phyloP scores from a whole-genome alignment of 441 rosid species.

The Eruca vesicaria region DNA sequence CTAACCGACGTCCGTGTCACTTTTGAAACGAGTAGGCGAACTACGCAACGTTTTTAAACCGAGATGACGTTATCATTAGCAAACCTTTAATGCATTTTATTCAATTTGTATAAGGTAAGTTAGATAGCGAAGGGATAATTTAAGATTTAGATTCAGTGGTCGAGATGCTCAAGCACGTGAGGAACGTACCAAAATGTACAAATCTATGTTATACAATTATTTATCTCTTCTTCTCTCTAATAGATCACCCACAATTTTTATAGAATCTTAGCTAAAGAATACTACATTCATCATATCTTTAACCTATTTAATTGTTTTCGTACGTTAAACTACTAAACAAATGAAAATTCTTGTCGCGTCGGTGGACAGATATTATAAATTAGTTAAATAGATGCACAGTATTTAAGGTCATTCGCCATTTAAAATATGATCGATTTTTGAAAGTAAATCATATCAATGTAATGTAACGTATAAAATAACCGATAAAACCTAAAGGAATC shows the following conservation, averaged over 20 bases:
- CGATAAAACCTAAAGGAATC: not conserved
- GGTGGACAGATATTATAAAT: slow-evolving; percentile 18
- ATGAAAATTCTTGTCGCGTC: slow-evolving; percentile 11
- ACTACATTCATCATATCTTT: not conserved
- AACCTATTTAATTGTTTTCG: not conserved
- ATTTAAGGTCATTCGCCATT: slow-evolving; percentile 1
- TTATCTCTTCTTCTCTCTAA: not conserved
- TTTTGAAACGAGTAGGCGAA: not conserved
- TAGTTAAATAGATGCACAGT: not conserved
- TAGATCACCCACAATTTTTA: not conserved
- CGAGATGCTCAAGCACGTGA: slow-evolving; percentile 26
- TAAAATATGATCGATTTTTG: not conserved
- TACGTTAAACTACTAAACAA: not conserved
- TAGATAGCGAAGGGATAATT: not conserved
- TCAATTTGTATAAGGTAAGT: not conserved
- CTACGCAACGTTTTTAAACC: not conserved
- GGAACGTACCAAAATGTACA: not conserved
- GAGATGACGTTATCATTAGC: not conserved
- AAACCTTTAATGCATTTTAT: not conserved
- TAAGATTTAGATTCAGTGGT: slow-evolving; percentile 8
- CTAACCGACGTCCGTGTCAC: not conserved
- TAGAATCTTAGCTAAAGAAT: slow-evolving; percentile 7
- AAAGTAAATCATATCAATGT: not conserved
- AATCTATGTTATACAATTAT: slow-evolving; percentile 8
- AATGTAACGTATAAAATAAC: slow-evolving; percentile 20